Base-by-base conservation (phyloP, 78 protist genomes). In the Capsaspora owczarzaki region DNA sequence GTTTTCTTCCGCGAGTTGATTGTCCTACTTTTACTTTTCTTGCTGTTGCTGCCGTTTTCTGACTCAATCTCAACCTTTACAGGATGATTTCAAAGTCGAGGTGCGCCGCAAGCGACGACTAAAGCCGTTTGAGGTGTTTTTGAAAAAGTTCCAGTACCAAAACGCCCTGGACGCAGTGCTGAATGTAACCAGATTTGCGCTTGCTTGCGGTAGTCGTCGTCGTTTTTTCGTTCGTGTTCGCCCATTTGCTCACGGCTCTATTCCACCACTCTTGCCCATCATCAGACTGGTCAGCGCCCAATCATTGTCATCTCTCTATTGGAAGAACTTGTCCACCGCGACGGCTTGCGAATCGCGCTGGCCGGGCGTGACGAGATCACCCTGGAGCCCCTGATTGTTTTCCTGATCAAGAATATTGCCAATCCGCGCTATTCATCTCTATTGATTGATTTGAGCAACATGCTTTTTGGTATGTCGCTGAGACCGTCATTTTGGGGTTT, bases 151-250 rank as follows among this genome's bases (percentile, higher is more conserved):
- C 53, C 79, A 76, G 63, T 85, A 87, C 77, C 29, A 25, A 19
- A 38, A 49, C 27, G 88, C 87, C 25, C 61, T 86, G 16, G 86
- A 86, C 35, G 74, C 84, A 41, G 90, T 82, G 25, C 76, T 86
- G 31, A 35, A 4, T 29, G 51, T 49, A 12, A n/a, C n/a, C n/a
- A n/a, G n/a, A n/a, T n/a, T n/a, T n/a, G n/a, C n/a, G n/a, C n/a
- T n/a, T n/a, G n/a, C n/a, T n/a, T n/a, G n/a, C n/a, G n/a, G n/a
- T n/a, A n/a, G n/a, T n/a, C n/a, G n/a, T n/a, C n/a, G n/a, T n/a
- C n/a, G n/a, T n/a, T n/a, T n/a, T n/a, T n/a, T n/a, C n/a, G n/a
- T n/a, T n/a, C n/a, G n/a, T n/a, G n/a, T n/a, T n/a, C n/a, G n/a
- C n/a, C n/a, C n/a, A n/a, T n/a, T n/a, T n/a, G n/a, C n/a, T n/a